A percentile compares a stretch with the other conserved stretches of the same genome.
phyloP scores from a whole-genome alignment of 805 yeast genomes.

The Brettanomyces custersianus region DNA sequence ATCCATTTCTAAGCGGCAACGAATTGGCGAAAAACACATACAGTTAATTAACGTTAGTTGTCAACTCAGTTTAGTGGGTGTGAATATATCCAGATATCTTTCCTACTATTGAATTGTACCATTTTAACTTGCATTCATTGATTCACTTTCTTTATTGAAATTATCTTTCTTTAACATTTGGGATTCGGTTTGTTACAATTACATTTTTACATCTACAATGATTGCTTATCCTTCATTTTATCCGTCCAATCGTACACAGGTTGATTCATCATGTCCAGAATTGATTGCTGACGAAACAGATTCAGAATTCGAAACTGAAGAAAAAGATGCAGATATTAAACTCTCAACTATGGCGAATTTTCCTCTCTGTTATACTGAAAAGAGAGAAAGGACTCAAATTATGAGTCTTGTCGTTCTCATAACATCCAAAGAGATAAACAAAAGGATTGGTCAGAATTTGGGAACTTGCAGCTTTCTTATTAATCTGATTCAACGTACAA shows the following conservation, averaged over 20 bases:
- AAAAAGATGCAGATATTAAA: conserved; percentile 2
- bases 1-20: too few relatives aligned
- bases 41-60: too few relatives aligned
- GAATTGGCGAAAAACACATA: too few relatives aligned
- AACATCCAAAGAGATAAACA: conserved; percentile 1
- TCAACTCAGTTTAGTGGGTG: too few relatives aligned
- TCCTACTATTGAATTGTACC: too few relatives aligned
- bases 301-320: conserved; percentile 2
- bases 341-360: neutral
- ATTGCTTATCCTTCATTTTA: neutral
- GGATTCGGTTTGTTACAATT: neutral
- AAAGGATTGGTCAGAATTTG: neutral
- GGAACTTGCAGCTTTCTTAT: conserved; percentile 4
- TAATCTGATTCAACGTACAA: conserved; percentile 1
- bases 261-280: conserved; percentile 6
- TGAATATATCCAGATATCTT: too few relatives aligned
- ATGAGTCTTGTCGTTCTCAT: neutral
- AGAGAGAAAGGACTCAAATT: neutral
- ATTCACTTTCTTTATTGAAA: neutral
- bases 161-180: neutral
- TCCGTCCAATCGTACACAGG: conserved; percentile 2
- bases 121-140: neutral
- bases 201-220: neutral
- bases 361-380: neutral
- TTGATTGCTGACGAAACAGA: conserved; percentile 7